A percentile compares a stretch with the other conserved stretches of the same genome.
These are phyloP conservation scores for Hymenochaete sp. DNA, from an alignment of 1,284 basidiomycete genomes.

Conservation along the genomic window DNA sequence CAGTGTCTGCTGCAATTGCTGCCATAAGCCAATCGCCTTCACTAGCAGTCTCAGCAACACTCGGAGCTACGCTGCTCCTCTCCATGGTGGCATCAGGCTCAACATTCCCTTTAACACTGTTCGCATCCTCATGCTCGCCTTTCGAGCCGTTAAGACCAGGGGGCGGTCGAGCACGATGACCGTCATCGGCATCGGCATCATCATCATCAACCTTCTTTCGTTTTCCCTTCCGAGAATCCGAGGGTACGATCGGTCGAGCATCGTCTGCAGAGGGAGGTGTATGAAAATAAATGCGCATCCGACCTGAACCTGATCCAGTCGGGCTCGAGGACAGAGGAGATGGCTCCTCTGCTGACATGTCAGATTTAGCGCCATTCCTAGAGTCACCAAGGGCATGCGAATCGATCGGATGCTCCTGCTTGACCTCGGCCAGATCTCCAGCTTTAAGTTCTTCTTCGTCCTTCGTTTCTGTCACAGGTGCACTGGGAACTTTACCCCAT, in stretches of 20 bases:
- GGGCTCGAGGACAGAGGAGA: too few relatives aligned
- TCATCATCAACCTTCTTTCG: slow-evolving; percentile 78
- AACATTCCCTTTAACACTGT: slow-evolving; percentile 11
- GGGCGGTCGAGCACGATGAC: slow-evolving; percentile 54
- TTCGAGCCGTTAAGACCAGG: slow-evolving; percentile 33
- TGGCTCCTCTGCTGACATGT: not conserved
- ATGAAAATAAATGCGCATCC: slow-evolving; percentile 81
- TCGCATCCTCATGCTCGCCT: too few relatives aligned
- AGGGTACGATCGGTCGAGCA: slow-evolving; percentile 58
- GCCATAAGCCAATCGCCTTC: slow-evolving; percentile 81
- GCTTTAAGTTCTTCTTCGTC: not conserved
- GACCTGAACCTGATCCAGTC: too few relatives aligned
- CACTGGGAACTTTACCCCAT: slow-evolving; percentile 48
- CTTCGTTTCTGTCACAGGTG: not conserved
- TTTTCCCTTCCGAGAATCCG: slow-evolving; percentile 66
- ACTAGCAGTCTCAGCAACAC: slow-evolving; percentile 45
- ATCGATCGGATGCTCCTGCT: not conserved
- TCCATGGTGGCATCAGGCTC: slow-evolving; percentile 35
- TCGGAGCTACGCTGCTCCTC: slow-evolving; percentile 56
- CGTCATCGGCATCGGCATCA: slow-evolving; percentile 66
- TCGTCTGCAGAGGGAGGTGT: slow-evolving; percentile 74
- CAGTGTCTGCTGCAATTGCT: slow-evolving; percentile 66
- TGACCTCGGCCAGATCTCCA: not conserved
- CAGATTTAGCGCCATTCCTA: slow-evolving; percentile 37
- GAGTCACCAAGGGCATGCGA: slow-evolving; percentile 1